These are phyloP conservation scores for Leucogyrophana mollusca DNA, from an alignment of 768 basidiomycete genomes.

Conservation along the genomic window DNA sequence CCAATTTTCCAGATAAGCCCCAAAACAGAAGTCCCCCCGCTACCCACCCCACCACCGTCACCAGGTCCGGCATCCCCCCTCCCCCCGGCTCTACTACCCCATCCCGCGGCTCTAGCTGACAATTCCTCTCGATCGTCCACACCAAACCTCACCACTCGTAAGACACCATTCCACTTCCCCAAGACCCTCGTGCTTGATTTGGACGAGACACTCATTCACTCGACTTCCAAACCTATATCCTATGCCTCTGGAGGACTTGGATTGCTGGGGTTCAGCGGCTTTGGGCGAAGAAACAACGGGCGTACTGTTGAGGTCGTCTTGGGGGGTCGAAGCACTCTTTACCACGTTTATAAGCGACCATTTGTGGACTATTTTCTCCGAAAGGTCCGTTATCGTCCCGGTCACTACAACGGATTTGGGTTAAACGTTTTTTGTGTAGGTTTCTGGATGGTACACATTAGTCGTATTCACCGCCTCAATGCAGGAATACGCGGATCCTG, in stretches of 20 bases:
- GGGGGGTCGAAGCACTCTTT: constrained; percentile 84
- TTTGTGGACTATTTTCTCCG: constrained; percentile 94
- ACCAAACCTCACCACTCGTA: constrained; percentile 49
- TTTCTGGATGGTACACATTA: constrained; percentile 97
- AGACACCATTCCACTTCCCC: constrained; percentile 73
- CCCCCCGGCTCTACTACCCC: constrained; percentile 9
- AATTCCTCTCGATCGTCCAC: constrained; percentile 44
- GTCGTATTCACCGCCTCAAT: constrained; percentile 99
- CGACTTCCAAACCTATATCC: constrained; percentile 78
- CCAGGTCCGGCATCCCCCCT: constrained; percentile 11
- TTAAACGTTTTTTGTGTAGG: constrained; percentile 53
- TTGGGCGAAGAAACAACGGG: constrained; percentile 58
- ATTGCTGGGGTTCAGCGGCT: constrained; percentile 56
- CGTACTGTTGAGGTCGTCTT: constrained; percentile 94
- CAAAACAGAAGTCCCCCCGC: constrained; percentile 13
- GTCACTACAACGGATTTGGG: constrained; percentile 15
- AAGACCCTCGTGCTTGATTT: constrained; percentile 97
- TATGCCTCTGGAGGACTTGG: constrained; percentile 50
- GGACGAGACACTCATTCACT: constrained; percentile 98
- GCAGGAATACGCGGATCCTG: constrained; percentile 99
- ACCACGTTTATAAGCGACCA: constrained; percentile 98
- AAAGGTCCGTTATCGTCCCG: constrained; percentile 54
- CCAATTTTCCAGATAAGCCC: constrained; percentile 7
- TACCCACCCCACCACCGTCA: constrained; percentile 25
- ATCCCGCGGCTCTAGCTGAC: constrained; percentile 18